phyloP scores from a whole-genome alignment of 129 eudicot species.

The Artemisia tridentata region DNA sequence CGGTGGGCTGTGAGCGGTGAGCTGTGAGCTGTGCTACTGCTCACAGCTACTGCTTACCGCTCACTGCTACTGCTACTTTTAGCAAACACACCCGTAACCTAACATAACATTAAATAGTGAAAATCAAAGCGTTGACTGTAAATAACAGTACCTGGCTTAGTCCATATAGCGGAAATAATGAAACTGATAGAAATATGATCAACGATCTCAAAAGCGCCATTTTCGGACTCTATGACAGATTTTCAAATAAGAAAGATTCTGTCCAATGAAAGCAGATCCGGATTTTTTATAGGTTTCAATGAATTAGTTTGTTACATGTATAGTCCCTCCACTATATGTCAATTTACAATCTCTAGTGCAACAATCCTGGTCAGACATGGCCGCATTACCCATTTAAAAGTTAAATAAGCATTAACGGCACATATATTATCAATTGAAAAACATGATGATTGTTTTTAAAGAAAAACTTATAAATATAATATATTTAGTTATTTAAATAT shows the following conservation, averaged over 20 bases:
- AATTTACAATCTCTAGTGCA: not conserved
- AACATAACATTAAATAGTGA: conserved; percentile 1
- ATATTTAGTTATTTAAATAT: too few species aligned
- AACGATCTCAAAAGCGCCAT: conserved; percentile 29
- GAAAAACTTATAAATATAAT: too few species aligned
- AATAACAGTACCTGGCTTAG: conserved; percentile 30
- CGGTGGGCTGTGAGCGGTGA: too few species aligned
- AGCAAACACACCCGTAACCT: too few species aligned
- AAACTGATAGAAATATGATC: conserved; percentile 21
- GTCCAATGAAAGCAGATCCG: not conserved
- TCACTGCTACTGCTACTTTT: too few species aligned
- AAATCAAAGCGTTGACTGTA: conserved; percentile 11
- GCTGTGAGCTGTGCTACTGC: too few species aligned
- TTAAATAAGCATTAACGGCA: too few species aligned
- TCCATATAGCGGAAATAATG: conserved; percentile 20
- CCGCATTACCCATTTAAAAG: too few species aligned
- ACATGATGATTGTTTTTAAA: too few species aligned
- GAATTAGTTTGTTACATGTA: not conserved
- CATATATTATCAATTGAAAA: too few species aligned
- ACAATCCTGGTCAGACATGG: not conserved
- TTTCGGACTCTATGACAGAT: conserved; percentile 17
- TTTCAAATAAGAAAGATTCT: not conserved
- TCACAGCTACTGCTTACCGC: too few species aligned
- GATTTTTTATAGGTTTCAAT: not conserved
- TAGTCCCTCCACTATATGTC: not conserved